Evolutionary conservation across 371 early-diverging fungal species (phyloP).

Genomic region (Apophysomyces sp.): DNA sequence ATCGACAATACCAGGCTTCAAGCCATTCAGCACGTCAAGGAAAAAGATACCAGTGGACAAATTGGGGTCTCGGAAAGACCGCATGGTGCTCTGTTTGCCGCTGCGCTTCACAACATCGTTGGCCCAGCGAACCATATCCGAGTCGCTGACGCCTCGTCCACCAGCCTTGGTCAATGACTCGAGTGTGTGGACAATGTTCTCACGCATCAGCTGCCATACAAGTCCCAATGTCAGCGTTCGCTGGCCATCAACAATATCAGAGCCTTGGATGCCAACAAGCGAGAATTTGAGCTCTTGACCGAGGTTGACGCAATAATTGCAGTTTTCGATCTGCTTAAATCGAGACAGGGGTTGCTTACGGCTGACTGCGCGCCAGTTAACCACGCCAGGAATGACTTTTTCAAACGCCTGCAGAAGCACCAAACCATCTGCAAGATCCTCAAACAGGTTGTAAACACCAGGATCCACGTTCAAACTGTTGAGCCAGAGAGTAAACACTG

Average conservation of each 20-base stretch:
- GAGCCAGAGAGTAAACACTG: conserved; percentile 92
- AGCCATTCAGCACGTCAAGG: conserved; percentile 89
- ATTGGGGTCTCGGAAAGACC: conserved; percentile 80
- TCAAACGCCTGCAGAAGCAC: conserved; percentile 91
- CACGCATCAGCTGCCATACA: conserved; percentile 98
- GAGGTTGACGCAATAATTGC: conserved; percentile 86
- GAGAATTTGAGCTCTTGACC: conserved; percentile 88
- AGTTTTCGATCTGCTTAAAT: conserved; percentile 96
- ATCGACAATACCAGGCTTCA: conserved; percentile 90
- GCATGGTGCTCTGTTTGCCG: conserved; percentile 71
- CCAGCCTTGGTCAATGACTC: conserved; percentile 75
- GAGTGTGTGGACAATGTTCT: conserved; percentile 90
- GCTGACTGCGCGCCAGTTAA: conserved; percentile 91
- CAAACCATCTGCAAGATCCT: conserved; percentile 81
- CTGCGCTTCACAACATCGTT: conserved; percentile 74
- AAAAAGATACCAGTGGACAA: conserved; percentile 82
- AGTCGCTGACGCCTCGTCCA: conserved; percentile 86
- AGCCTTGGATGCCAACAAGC: conserved; percentile 93
- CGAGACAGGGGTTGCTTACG: conserved; percentile 69
- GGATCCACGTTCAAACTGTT: conserved; percentile 95
- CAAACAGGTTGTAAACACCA: conserved; percentile 89
- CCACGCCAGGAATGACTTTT: conserved; percentile 84
- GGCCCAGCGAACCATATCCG: conserved; percentile 94
- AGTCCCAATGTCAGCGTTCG: conserved; percentile 84
- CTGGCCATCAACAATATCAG: conserved; percentile 90